These are phyloP conservation scores for Fallopia convolvulus DNA, from an alignment of 148 eudicot genomes.

Conservation along the genomic window DNA sequence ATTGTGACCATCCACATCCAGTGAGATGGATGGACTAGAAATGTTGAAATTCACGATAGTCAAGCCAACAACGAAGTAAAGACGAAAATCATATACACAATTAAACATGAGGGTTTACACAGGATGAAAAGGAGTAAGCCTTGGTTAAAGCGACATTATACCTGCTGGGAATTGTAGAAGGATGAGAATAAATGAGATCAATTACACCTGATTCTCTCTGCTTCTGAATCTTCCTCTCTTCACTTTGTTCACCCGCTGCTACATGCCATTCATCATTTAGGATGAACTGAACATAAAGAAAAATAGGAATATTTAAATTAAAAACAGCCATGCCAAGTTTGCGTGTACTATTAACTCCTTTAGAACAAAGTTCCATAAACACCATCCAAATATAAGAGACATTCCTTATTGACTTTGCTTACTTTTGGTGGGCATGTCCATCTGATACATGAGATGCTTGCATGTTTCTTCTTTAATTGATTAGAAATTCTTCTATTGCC, in stretches of 20 bases:
- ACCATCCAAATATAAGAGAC: neutral
- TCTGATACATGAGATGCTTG: slow-evolving; percentile 16
- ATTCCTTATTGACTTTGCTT: slow-evolving; percentile 12
- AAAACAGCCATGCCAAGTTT: neutral
- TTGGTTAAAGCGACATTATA: slow-evolving; percentile 9
- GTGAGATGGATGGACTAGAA: slow-evolving; percentile 31
- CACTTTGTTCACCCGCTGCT: slow-evolving; percentile 61
- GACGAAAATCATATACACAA: neutral
- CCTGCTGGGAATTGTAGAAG: slow-evolving; percentile 43
- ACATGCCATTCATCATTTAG: slow-evolving; percentile 37
- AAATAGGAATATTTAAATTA: neutral
- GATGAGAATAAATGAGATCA: slow-evolving; percentile 36
- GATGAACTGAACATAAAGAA: slow-evolving; percentile 30
- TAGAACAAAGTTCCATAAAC: neutral
- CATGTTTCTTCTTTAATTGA: slow-evolving; percentile 7
- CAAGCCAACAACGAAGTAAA: neutral
- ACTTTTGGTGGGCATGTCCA: slow-evolving; percentile 66
- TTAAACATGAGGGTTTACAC: neutral
- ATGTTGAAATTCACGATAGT: neutral
- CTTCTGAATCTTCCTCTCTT: slow-evolving; percentile 35
- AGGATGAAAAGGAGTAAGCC: neutral
- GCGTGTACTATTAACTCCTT: neutral
- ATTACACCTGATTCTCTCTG: slow-evolving; percentile 29
- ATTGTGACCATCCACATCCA: slow-evolving; percentile 19
- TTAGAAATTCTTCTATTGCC: slow-evolving; percentile 17